phyloP scores from a whole-genome alignment of 2,329 filamentous ascomycete species.

The Aspergillus latus region DNA sequence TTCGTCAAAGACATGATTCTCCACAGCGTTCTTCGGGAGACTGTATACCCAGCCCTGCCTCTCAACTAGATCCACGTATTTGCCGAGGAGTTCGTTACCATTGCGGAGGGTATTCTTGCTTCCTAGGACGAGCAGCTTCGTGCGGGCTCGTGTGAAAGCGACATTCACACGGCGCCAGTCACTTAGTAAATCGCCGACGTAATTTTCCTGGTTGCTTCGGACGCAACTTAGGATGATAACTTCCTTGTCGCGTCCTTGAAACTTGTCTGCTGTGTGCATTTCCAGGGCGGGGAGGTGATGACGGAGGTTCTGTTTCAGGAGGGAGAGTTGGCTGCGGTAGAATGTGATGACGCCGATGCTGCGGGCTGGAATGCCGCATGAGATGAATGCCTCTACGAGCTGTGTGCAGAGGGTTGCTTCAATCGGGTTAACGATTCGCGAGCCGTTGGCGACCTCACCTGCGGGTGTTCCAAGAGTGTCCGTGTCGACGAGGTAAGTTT shows the following conservation, averaged over 20 bases:
- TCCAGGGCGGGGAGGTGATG: constrained; percentile 66
- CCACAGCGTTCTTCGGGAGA: constrained; percentile 62
- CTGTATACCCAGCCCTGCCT: constrained; percentile 76
- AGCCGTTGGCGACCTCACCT: constrained; percentile 67
- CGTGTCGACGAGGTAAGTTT: constrained; percentile 87
- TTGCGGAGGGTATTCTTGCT: constrained; percentile 71
- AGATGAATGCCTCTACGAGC: constrained; percentile 75
- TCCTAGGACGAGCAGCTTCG: constrained; percentile 85
- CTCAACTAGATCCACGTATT: constrained; percentile 76
- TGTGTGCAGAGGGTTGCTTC: constrained; percentile 78
- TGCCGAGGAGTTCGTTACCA: constrained; percentile 70
- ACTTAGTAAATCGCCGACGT: constrained; percentile 85
- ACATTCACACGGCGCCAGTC: constrained; percentile 96
- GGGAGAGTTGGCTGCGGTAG: constrained; percentile 85
- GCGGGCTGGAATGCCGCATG: constrained; percentile 68
- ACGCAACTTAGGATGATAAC: constrained; percentile 85
- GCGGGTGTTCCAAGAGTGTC: constrained; percentile 66
- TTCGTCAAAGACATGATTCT: constrained; percentile 66
- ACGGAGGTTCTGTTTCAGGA: constrained; percentile 72
- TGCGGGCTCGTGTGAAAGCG: constrained; percentile 87
- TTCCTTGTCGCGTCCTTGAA: constrained; percentile 95
- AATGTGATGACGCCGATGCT: constrained; percentile 96
- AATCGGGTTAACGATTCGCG: constrained; percentile 82
- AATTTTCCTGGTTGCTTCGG: constrained; percentile 75
- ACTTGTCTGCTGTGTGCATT: constrained; percentile 95